These are phyloP conservation scores for Monosporascus sp. DNA, from an alignment of 2,329 filamentous ascomycete species.

Conservation along the genomic window DNA sequence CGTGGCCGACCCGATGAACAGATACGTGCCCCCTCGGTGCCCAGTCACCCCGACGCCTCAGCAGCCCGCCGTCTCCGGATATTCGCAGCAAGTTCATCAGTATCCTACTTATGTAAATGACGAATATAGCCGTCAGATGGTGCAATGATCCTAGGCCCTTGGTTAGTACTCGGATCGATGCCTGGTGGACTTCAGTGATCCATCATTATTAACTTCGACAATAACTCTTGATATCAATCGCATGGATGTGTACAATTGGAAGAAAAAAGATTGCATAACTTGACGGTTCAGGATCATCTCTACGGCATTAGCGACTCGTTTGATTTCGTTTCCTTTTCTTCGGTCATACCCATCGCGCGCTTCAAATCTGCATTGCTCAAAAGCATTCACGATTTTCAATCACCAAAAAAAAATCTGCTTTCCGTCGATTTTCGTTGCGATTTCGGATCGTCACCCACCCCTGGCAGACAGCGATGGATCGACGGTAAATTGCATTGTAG, in stretches of 20 bases:
- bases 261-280: slow-evolving; percentile 42
- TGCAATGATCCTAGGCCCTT: slow-evolving; percentile 9
- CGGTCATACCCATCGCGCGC: slow-evolving; percentile 31
- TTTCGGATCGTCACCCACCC: background rate
- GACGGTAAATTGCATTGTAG: background rate
- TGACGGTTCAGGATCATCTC: slow-evolving; percentile 39
- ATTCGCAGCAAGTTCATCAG: slow-evolving; percentile 39
- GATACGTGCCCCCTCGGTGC: slow-evolving; percentile 51
- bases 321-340: slow-evolving; percentile 26
- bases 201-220: slow-evolving; percentile 6
- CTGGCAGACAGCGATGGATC: background rate
- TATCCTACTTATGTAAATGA: slow-evolving; percentile 41
- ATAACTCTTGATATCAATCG: slow-evolving; percentile 2
- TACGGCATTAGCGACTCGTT: slow-evolving; percentile 45
- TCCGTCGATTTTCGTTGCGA: slow-evolving; percentile 13
- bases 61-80: slow-evolving; percentile 32
- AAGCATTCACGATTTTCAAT: slow-evolving; percentile 23
- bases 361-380: slow-evolving; percentile 21
- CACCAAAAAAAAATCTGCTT: slow-evolving; percentile 28
- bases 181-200: slow-evolving; percentile 8
- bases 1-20: slow-evolving; percentile 35
- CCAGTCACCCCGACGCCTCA: slow-evolving; percentile 59
- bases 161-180: slow-evolving; percentile 3
- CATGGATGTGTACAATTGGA: slow-evolving; percentile 34
- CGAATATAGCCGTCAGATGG: slow-evolving; percentile 30